Evolutionary conservation across 108 stramenopile species (phyloP).

Genomic region (Aureococcus anophagefferens): DNA sequence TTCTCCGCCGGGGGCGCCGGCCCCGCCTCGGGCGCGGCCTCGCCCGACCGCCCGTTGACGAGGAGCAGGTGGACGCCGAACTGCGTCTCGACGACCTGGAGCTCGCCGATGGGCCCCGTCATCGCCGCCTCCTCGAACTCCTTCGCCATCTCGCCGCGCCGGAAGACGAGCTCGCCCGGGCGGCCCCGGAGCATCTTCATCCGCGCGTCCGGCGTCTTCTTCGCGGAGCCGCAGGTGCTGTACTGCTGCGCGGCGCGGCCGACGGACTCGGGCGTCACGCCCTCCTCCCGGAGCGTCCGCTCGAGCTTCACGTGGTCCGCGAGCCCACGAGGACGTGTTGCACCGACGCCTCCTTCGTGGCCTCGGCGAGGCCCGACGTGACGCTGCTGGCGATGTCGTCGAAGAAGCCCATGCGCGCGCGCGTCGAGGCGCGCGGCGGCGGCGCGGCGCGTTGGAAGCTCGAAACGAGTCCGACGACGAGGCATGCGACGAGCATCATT

Average conservation of each 20-base stretch:
- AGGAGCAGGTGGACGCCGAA: conserved; percentile 25
- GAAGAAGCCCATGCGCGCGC: too few relatives aligned
- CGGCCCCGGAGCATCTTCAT: neutral
- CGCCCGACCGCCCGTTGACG: too few relatives aligned
- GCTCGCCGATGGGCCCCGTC: conserved; percentile 10
- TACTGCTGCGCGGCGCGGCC: neutral
- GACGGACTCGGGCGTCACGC: neutral
- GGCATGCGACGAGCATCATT: too few relatives aligned
- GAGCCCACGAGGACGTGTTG: neutral
- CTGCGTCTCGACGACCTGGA: conserved; percentile 23
- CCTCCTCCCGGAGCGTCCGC: neutral
- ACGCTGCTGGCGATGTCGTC: too few relatives aligned
- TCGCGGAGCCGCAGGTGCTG: neutral
- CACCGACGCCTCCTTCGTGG: neutral
- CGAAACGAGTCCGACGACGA: too few relatives aligned
- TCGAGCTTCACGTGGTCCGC: neutral
- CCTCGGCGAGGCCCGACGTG: neutral
- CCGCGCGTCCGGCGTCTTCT: neutral
- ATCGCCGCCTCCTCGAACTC: conserved; percentile 29
- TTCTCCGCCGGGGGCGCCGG: too few relatives aligned
- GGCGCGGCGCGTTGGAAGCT: too few relatives aligned
- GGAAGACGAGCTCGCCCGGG: conserved; percentile 6
- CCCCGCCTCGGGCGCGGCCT: too few relatives aligned
- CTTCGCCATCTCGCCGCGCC: conserved; percentile 26
- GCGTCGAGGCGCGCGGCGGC: too few relatives aligned